A percentile compares a stretch with the other conserved stretches of the same genome.
Evolutionary conservation across 2,329 filamentous ascomycete species (phyloP).

Genomic region (Gaeumannomyces tritici): DNA sequence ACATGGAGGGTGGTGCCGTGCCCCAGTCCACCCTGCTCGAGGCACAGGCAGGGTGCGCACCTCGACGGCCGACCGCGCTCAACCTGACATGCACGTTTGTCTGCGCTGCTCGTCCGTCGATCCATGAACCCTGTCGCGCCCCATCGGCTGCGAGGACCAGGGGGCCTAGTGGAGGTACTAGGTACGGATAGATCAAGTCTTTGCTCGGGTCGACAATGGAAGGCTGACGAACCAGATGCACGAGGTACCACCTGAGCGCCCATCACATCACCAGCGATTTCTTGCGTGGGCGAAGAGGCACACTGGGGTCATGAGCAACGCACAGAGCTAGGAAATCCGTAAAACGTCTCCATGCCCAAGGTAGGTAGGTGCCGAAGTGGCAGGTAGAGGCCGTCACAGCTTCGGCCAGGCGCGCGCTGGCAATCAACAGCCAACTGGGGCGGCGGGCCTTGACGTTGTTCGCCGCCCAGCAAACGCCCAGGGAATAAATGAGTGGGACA

Average conservation of each 20-base stretch:
- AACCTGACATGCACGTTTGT: conserved; percentile 1
- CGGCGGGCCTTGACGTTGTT: not conserved
- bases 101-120: not conserved
- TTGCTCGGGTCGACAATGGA: not conserved
- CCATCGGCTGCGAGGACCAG: not conserved
- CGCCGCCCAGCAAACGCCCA: not conserved
- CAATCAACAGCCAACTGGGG: not conserved
- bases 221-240: not conserved
- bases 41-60: not conserved
- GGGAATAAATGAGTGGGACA: not conserved
- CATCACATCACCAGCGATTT: not conserved
- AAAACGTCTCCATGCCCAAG: no score
- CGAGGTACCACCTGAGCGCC: not conserved
- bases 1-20: not conserved
- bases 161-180: not conserved
- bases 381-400: not conserved
- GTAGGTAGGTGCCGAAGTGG: no score
- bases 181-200: not conserved
- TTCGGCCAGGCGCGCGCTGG: no score
- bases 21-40: not conserved
- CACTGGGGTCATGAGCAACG: not conserved
- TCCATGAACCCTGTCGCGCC: not conserved
- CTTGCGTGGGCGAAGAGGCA: not conserved
- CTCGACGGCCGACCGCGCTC: not conserved
- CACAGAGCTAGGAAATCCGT: not conserved